These are phyloP conservation scores for Hansenula anomala DNA, from an alignment of 1,139 yeast species.

Conservation along the genomic window DNA sequence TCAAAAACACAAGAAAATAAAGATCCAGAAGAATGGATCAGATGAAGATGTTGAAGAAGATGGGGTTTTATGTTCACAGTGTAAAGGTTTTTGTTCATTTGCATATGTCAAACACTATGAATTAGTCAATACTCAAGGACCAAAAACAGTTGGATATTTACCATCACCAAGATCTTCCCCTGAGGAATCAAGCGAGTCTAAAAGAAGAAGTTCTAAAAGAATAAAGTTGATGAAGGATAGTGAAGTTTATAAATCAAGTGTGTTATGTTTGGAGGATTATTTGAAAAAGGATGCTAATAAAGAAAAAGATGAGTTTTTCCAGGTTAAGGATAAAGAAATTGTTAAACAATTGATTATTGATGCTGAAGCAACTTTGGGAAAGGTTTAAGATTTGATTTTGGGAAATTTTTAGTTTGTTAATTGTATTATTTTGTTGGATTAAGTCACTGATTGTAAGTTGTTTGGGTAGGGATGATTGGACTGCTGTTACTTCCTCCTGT, in stretches of 20 bases:
- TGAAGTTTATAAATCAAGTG: constrained; percentile 7
- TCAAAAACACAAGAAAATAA: constrained; percentile 1
- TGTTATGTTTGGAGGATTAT: constrained; percentile 20
- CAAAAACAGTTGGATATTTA: too few relatives aligned
- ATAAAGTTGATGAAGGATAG: constrained; percentile 10
- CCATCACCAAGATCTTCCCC: constrained; percentile 8
- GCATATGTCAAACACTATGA: constrained; percentile 22
- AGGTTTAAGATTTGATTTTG: too few relatives aligned
- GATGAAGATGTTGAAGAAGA: constrained; percentile 20
- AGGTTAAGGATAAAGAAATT: constrained; percentile 21
- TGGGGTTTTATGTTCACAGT: constrained; percentile 26
- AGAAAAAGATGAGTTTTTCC: constrained; percentile 21
- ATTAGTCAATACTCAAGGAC: constrained; percentile 4
- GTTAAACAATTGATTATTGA: constrained; percentile 15
- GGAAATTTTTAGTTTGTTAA: too few relatives aligned
- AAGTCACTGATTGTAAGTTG: too few relatives aligned
- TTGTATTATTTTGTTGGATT: too few relatives aligned
- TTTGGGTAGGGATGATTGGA: too few relatives aligned
- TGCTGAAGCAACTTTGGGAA: constrained; percentile 1
- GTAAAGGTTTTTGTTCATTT: constrained; percentile 32
- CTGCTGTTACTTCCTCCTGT: too few relatives aligned
- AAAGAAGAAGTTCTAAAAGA: constrained; percentile 17
- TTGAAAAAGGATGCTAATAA: constrained; percentile 9
- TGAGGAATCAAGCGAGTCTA: background rate
- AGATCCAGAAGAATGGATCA: constrained; percentile 3